Base-by-base conservation (phyloP, 768 basidiomycete species). In the Lanmaoa rubissima region DNA sequence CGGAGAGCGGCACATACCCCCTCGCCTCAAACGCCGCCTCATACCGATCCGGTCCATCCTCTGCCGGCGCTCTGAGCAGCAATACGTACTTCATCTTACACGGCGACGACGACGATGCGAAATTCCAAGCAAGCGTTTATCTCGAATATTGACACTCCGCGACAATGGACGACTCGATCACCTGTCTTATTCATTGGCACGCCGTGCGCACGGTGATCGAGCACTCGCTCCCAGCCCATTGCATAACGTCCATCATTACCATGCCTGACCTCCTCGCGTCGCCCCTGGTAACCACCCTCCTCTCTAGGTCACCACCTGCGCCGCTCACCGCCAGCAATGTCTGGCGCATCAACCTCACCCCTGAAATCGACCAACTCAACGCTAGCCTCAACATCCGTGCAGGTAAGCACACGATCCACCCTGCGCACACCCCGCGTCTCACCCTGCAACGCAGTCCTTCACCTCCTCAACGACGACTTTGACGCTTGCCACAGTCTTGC, bases 1-100 rank as follows among this genome's bases (percentile, higher is more conserved):
- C 71, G n/a, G 86, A 88, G 35, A 80, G 48, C 1, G 86, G 70
- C 12, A 64, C 57, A 66, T 85, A 89, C 9, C 81, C 82, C 9
- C 72, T 73, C 1, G 69, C 64, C 13, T 64, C 49, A 35, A 92
- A 82, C 1, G 74, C 72, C 0, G 64, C 55, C 58, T 86, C 82
- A 65, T 93, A 93, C 28, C 75, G 79, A 70, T 93, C 90, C 0
- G 61, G 64, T 6, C 61, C 62, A 31, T 70, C 70, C 34, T 69
- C 60, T 12, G 65, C 60, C 0, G 75, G 70, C 5, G 76, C 64
- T 57, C 79, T 74, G 52, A 82, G 69, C 13, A 83, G 63, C 35
- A 83, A 59, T 17, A 82, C 77, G 39, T 67, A 61, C 46, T 64
- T 60, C 63, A 69, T 71, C 46, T 9, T 41, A 19, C 44, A 16